Base-by-base conservation (phyloP, 2,329 filamentous ascomycete species). In the Ophiostoma piceae region DNA sequence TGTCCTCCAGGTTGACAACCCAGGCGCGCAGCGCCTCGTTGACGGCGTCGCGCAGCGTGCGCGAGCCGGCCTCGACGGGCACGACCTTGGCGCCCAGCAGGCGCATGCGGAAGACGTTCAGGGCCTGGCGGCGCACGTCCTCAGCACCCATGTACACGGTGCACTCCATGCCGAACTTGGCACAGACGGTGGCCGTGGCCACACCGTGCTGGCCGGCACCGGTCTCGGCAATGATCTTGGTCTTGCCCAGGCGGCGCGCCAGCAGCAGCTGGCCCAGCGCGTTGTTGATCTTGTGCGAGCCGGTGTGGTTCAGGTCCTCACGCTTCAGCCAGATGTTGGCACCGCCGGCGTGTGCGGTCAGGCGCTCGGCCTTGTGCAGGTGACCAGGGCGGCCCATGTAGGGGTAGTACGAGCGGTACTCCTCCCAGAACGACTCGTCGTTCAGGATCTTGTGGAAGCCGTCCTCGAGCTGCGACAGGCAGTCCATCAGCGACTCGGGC, bases 261-360 rank as follows among this genome's bases (percentile, higher is more conserved):
- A 99, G 83, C 16, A 99, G 86, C 67, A 97, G 88, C 80, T 99
- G 95, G 1, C 95, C 95, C 9, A 99, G 84, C 0, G 95, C 95
- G 76, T 99, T 99, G 84, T 99, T 99, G 84, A 99, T 98, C 86
- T 99, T 99, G 85, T 99, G 95, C 73, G 92, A 96, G 74, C 95
- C 95, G 9, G 95, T 98, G 79, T 99, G 95, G 81, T 98, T 98
- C 70, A 98, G 84, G 78, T 99, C 95, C 81, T 99, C 95, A 75
- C 95, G 88, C 86, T 99, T 99, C 74, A 99, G 82, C 90, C 94
- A 99, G 82, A 99, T 96, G 77, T 93, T 96, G 67, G 95, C 94
- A 72, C 95, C 95, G 32, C 93, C 92, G 66, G 92, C 93, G 76
- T 94, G 83, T 77, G 96, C 90, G 0, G 94, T 98, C 74, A 99